Percentiles rank a stretch among this genome's conserved stretches.
These are phyloP conservation scores for Jacaranda mimosifolia DNA, from an alignment of 257 asterid species.

Conservation along the genomic window DNA sequence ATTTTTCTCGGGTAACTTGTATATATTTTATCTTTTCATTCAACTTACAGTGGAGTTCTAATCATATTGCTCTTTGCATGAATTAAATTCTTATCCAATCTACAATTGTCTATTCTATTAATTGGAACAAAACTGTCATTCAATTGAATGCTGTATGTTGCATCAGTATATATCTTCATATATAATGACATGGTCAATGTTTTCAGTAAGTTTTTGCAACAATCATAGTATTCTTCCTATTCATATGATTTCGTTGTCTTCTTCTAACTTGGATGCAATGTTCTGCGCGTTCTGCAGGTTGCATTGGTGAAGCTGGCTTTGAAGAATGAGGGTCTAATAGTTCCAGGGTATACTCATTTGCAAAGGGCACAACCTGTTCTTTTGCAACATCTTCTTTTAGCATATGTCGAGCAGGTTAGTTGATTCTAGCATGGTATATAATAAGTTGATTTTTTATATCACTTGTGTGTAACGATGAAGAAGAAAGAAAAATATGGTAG, in stretches of 20 bases:
- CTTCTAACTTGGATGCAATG: conserved; percentile 17
- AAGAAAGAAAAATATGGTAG: not conserved
- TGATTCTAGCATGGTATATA: conserved; percentile 14
- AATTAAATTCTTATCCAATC: not conserved
- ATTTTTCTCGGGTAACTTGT: not conserved
- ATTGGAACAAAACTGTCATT: conserved; percentile 2
- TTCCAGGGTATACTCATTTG: conserved; percentile 98
- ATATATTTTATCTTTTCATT: not conserved
- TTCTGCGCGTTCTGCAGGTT: conserved; percentile 50
- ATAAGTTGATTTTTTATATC: conserved; percentile 6
- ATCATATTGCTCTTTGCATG: not conserved
- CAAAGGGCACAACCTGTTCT: conserved; percentile 99
- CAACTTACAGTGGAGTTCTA: not conserved
- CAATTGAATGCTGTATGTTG: not conserved
- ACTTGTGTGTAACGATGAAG: conserved; percentile 1
- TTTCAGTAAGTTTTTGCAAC: not conserved
- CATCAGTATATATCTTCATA: conserved; percentile 7
- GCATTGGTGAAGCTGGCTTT: conserved; percentile 76
- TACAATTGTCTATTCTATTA: not conserved
- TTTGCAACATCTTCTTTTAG: conserved; percentile 93
- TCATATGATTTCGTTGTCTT: conserved; percentile 25
- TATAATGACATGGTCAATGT: not conserved
- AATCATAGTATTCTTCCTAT: not conserved
- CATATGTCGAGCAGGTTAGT: conserved; percentile 89
- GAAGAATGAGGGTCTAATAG: conserved; percentile 79